Evolutionary conservation across 1,284 basidiomycete genomes (phyloP).

Genomic region (Tylopilus sp.): DNA sequence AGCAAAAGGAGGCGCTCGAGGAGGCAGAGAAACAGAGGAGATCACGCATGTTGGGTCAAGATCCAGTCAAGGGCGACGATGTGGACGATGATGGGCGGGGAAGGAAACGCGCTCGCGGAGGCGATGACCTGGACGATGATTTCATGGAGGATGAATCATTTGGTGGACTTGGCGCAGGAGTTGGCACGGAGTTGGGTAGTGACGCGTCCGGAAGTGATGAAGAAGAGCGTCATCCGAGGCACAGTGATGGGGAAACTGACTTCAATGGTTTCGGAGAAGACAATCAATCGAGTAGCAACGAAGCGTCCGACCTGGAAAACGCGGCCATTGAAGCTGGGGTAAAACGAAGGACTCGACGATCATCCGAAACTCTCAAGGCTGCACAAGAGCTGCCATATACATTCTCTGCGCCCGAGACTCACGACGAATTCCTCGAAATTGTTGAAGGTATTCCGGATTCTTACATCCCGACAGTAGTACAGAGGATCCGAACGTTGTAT

Average conservation of each 20-base stretch:
- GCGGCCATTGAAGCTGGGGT: constrained; percentile 41
- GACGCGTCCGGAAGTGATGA: constrained; percentile 28
- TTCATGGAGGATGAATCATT: constrained; percentile 57
- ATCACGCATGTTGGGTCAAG: constrained; percentile 85
- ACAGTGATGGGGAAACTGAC: constrained; percentile 42
- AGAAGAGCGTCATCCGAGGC: constrained; percentile 53
- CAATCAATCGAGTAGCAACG: constrained; percentile 33
- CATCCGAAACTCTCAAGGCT: constrained; percentile 30
- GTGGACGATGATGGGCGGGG: constrained; percentile 43
- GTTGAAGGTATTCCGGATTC: constrained; percentile 66
- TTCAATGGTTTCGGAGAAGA: constrained; percentile 37
- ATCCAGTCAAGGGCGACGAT: constrained; percentile 58
- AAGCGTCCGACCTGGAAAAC: constrained; percentile 34
- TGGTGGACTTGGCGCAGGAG: constrained; percentile 49
- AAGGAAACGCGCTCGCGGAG: constrained; percentile 49
- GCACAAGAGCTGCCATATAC: constrained; percentile 81
- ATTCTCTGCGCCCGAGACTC: constrained; percentile 83
- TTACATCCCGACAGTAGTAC: constrained; percentile 80
- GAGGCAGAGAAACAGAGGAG: constrained; percentile 80
- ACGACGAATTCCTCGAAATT: constrained; percentile 87
- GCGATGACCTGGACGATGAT: constrained; percentile 93
- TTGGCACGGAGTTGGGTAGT: constrained; percentile 35
- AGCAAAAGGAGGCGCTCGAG: constrained; percentile 85
- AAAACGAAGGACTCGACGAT: constrained; percentile 27
- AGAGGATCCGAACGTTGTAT: constrained; percentile 88